Percentiles rank a stretch among this genome's conserved stretches.
phyloP scores from a whole-genome alignment of 768 basidiomycete species.

The Hortiboletus flavorubellus region DNA sequence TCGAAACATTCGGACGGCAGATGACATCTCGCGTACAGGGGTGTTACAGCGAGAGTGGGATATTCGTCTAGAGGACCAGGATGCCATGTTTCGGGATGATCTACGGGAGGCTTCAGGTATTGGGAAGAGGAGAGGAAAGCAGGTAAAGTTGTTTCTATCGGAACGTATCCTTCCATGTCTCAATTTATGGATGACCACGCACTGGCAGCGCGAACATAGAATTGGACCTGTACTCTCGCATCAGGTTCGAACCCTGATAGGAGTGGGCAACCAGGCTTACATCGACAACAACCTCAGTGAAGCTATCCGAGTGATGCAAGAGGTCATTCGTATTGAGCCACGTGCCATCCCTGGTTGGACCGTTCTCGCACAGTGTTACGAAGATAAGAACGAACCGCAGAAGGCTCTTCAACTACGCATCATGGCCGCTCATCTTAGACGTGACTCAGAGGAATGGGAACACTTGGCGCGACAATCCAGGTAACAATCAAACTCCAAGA shows the following conservation, averaged over 20 bases:
- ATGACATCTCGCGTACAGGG: slow-evolving; percentile 15
- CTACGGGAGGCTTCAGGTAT: slow-evolving; percentile 63
- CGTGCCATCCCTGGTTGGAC: slow-evolving; percentile 82
- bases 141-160: slow-evolving; percentile 31
- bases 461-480: slow-evolving; percentile 70
- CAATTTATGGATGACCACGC: not conserved
- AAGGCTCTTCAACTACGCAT: slow-evolving; percentile 17
- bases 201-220: slow-evolving; percentile 10
- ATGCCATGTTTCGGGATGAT: slow-evolving; percentile 70
- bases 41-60: slow-evolving; percentile 10
- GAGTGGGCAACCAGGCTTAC: slow-evolving; percentile 85
- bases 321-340: slow-evolving; percentile 93
- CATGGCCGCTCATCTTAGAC: slow-evolving; percentile 65
- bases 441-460: slow-evolving; percentile 87
- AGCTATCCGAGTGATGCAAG: slow-evolving; percentile 79
- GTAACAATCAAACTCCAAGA: slow-evolving; percentile 39
- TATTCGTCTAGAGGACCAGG: slow-evolving; percentile 46
- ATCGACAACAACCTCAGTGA: slow-evolving; percentile 63
- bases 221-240: slow-evolving; percentile 15
- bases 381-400: slow-evolving; percentile 14
- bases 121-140: slow-evolving; percentile 47
- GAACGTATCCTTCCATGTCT: not conserved
- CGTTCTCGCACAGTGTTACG: slow-evolving; percentile 37
- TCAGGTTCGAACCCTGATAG: slow-evolving; percentile 42
- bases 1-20: slow-evolving; percentile 1